Evolutionary conservation across 345 rosid species (phyloP), one percentile per base, ranked within the genome.

Genomic region (Zanthoxylum bungeanum): DNA sequence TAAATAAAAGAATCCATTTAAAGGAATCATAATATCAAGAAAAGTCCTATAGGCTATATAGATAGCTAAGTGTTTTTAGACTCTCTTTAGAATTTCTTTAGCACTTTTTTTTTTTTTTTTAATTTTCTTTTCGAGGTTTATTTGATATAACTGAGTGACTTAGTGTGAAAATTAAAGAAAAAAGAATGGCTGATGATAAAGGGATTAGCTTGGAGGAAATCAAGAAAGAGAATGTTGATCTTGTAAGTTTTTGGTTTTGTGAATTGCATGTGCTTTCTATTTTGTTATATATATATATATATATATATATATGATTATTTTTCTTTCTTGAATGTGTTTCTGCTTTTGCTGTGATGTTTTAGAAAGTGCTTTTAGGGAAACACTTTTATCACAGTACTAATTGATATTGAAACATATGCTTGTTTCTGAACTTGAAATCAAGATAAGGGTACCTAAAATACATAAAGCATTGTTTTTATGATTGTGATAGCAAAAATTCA

Each of bases 191-290:
- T 11, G 78, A 68, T 21, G 3, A 36, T 19, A 72, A 72, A 40
- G 80, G 75, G 42, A 72, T 75, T 52, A 80, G 84, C 76, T 78
- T 88, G 87, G 89, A 86, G 24, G 92, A 79, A 46, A 84, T 88
- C 77, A 84, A 66, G 81, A 86, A 83, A 64, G 90, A 88, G 69
- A 84, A 74, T 31, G 64, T 88, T 67, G 88, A 86, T 71, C 87
- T 88, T 34, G 93, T 88, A 68, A 69, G 78, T 42, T 36, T 65
- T 70, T n/a, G n/a, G n/a, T n/a, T n/a, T n/a, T n/a, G n/a, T n/a
- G n/a, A n/a, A n/a, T n/a, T n/a, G n/a, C n/a, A n/a, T n/a, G 40
- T 19, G 65, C 9, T 60, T 60, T 47, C 67, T 59, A 69, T 39
- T 68, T 52, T 73, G 66, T 71, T 71, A 9, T 12, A 21, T 37